Percentiles rank a stretch among this genome's conserved stretches.
Evolutionary conservation across 805 yeast species (phyloP).

Genomic region (Myxozyma kluyveri): DNA sequence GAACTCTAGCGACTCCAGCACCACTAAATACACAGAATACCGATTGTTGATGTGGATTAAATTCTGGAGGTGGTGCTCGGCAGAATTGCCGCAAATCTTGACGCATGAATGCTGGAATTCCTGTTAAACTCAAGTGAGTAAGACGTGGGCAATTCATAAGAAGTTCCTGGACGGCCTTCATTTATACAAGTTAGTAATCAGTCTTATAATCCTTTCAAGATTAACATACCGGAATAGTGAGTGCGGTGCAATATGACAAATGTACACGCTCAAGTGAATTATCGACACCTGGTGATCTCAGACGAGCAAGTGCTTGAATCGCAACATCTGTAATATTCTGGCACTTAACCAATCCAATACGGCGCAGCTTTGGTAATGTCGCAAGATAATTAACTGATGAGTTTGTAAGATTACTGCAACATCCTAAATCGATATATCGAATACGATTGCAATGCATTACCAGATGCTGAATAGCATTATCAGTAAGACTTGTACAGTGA

Average conservation of each 20-base stretch:
- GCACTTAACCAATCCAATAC: slow-evolving; percentile 94
- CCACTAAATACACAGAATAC: slow-evolving; percentile 94
- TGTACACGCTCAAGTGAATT: slow-evolving; percentile 91
- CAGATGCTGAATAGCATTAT: slow-evolving; percentile 73
- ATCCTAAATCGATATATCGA: slow-evolving; percentile 91
- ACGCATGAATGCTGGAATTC: slow-evolving; percentile 83
- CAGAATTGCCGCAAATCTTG: slow-evolving; percentile 82
- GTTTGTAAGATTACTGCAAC: slow-evolving; percentile 87
- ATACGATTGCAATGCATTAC: slow-evolving; percentile 78
- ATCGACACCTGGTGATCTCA: slow-evolving; percentile 58
- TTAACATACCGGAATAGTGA: slow-evolving; percentile 52
- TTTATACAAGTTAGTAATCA: not conserved
- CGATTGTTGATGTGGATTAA: slow-evolving; percentile 78
- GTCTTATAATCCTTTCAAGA: not conserved
- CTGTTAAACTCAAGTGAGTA: slow-evolving; percentile 89
- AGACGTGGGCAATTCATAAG: slow-evolving; percentile 78
- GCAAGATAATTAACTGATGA: slow-evolving; percentile 74
- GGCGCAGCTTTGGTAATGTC: slow-evolving; percentile 70
- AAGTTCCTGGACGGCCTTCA: slow-evolving; percentile 63
- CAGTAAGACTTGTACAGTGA: slow-evolving; percentile 88
- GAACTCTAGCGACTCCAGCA: slow-evolving; percentile 72
- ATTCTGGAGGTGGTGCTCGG: slow-evolving; percentile 89
- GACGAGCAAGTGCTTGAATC: slow-evolving; percentile 56
- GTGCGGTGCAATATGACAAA: slow-evolving; percentile 80
- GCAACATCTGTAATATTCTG: slow-evolving; percentile 84